These are phyloP conservation scores for Pascua guehoae DNA, from an alignment of 1,284 basidiomycete genomes.

Conservation along the genomic window DNA sequence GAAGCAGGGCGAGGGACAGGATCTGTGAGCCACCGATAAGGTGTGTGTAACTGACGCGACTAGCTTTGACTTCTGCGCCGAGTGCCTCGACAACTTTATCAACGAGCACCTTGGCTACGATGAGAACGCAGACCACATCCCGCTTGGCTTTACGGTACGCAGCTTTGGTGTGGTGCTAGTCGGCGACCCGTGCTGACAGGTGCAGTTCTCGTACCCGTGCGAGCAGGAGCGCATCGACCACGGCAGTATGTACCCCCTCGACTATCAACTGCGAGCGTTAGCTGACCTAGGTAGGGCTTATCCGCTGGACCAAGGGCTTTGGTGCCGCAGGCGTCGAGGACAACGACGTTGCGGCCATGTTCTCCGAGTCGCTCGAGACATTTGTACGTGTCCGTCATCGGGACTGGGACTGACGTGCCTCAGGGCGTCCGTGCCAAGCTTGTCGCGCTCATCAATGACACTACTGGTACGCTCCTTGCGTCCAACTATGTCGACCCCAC, in stretches of 20 bases:
- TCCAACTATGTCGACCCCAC: constrained; percentile 90
- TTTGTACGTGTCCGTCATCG: constrained; percentile 43
- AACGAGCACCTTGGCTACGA: constrained; percentile 60
- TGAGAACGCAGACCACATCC: constrained; percentile 66
- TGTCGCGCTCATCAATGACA: constrained; percentile 91
- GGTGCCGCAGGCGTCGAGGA: constrained; percentile 90
- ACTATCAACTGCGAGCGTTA: not conserved
- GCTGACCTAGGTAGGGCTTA: constrained; percentile 57
- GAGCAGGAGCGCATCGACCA: constrained; percentile 91
- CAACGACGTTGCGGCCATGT: constrained; percentile 87
- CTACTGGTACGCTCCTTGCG: constrained; percentile 93
- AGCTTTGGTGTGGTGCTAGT: constrained; percentile 53
- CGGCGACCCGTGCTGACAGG: not conserved
- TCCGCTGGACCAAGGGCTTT: constrained; percentile 99
- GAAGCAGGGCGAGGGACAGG: constrained; percentile 94
- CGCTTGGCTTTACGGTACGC: constrained; percentile 76
- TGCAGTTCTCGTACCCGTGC: constrained; percentile 89
- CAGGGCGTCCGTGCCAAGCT: constrained; percentile 64
- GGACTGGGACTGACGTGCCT: not conserved
- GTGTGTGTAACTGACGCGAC: not conserved
- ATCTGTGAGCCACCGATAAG: constrained; percentile 52
- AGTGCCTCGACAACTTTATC: constrained; percentile 87
- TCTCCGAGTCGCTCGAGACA: constrained; percentile 73
- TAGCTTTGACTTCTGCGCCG: constrained; percentile 91
- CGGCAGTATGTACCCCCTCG: constrained; percentile 53